Percentiles rank a stretch among this genome's conserved stretches.
phyloP scores from a whole-genome alignment of 176 grass and related monocot species.

The Oryza nivara region DNA sequence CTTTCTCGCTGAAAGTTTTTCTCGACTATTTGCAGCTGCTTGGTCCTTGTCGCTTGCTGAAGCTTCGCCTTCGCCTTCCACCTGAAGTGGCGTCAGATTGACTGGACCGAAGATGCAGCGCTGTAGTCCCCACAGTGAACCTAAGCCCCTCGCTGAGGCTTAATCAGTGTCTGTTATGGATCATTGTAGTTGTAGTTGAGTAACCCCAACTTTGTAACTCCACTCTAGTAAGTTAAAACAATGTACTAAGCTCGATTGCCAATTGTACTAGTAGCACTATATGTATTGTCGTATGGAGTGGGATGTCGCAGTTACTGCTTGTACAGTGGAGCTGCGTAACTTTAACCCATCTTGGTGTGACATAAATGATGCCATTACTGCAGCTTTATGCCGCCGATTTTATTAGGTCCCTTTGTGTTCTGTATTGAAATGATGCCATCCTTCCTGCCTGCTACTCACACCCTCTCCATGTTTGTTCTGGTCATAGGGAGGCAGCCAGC shows the following conservation, averaged over 20 bases:
- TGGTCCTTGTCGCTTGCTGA: not conserved
- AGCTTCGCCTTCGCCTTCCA: not conserved
- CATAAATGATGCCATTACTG: not conserved
- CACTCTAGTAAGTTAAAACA: not conserved
- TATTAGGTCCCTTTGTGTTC: not conserved
- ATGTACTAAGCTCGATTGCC: not conserved
- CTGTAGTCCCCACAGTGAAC: not conserved
- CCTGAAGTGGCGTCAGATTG: not conserved
- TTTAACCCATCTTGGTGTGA: not conserved
- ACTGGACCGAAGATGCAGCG: not conserved
- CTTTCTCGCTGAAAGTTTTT: not conserved
- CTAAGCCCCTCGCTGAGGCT: not conserved
- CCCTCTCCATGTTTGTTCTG: not conserved
- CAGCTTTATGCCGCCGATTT: not conserved
- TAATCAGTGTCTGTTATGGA: slow-evolving; percentile 32
- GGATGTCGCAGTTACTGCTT: not conserved
- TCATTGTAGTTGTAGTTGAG: not conserved
- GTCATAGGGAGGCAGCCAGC: not conserved
- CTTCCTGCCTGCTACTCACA: not conserved
- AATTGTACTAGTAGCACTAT: not conserved
- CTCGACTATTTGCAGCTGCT: slow-evolving; percentile 12
- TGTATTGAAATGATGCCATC: not conserved
- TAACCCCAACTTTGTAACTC: not conserved
- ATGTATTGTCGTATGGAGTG: not conserved
- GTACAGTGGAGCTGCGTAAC: not conserved